A percentile compares a stretch with the other conserved stretches of the same genome.
Evolutionary conservation across 2,329 filamentous ascomycete genomes (phyloP).

Genomic region (Fusarium sp.): DNA sequence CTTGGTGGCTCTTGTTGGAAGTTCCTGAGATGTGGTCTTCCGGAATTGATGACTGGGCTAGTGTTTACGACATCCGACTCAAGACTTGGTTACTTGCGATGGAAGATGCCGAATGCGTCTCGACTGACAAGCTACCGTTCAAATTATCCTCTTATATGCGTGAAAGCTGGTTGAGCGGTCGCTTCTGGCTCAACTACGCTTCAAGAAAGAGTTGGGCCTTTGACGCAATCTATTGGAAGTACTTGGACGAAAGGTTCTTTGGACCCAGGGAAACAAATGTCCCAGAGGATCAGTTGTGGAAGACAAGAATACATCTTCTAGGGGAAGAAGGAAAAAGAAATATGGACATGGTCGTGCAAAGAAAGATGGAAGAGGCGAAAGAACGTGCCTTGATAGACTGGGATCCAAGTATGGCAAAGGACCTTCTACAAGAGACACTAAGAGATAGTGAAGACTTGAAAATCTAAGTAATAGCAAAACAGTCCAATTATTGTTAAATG

Average conservation of each 20-base stretch:
- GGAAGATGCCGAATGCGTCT: slow-evolving; percentile 16
- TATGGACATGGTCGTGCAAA: slow-evolving; percentile 48
- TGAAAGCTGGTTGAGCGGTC: slow-evolving; percentile 50
- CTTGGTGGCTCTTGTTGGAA: slow-evolving; percentile 55
- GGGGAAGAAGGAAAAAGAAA: slow-evolving; percentile 34
- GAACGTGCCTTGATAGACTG: slow-evolving; percentile 44
- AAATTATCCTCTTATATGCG: slow-evolving; percentile 48
- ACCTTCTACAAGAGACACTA: background rate
- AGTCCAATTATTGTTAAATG: no score
- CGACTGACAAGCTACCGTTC: slow-evolving; percentile 16
- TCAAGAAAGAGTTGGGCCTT: slow-evolving; percentile 52
- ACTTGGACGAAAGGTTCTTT: slow-evolving; percentile 50
- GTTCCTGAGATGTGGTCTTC: slow-evolving; percentile 46
- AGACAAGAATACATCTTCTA: slow-evolving; percentile 45
- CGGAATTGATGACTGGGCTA: slow-evolving; percentile 46
- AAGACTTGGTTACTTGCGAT: slow-evolving; percentile 49
- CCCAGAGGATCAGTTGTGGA: slow-evolving; percentile 41
- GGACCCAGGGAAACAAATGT: slow-evolving; percentile 22
- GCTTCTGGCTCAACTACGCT: slow-evolving; percentile 51
- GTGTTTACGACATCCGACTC: slow-evolving; percentile 46
- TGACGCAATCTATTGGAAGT: slow-evolving; percentile 52
- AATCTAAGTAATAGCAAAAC: no score
- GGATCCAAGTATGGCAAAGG: slow-evolving; percentile 37
- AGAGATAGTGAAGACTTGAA: background rate
- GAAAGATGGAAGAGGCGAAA: slow-evolving; percentile 47